Conservation (phyloP, 306 rosid species). For the Styphnolobium japonicum region DNA sequence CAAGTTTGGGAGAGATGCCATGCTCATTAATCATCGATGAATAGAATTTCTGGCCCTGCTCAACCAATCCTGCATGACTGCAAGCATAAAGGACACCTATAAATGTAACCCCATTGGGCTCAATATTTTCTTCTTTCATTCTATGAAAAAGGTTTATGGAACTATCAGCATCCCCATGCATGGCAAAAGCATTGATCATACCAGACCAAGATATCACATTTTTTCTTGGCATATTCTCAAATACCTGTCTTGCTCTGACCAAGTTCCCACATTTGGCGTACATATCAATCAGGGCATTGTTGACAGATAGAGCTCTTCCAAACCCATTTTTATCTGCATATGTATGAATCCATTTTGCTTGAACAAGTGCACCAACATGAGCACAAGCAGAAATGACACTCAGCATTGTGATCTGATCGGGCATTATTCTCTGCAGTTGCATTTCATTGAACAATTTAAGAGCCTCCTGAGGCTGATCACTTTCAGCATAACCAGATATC, state of each 20-base stretch:
- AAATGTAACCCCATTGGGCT: slow-evolving; percentile 78
- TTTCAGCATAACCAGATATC: slow-evolving; percentile 80
- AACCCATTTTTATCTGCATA: slow-evolving; percentile 57
- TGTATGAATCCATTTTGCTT: slow-evolving; percentile 60
- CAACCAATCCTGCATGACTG: slow-evolving; percentile 79
- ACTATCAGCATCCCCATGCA: slow-evolving; percentile 68
- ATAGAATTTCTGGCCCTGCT: slow-evolving; percentile 57
- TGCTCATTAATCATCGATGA: slow-evolving; percentile 62
- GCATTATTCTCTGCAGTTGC: slow-evolving; percentile 43
- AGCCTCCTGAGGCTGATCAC: slow-evolving; percentile 70
- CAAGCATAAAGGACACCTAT: slow-evolving; percentile 91
- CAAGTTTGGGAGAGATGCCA: slow-evolving; percentile 64
- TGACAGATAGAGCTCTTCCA: slow-evolving; percentile 48
- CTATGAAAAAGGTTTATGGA: slow-evolving; percentile 57
- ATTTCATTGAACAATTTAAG: slow-evolving; percentile 63
- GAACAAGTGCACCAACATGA: slow-evolving; percentile 47
- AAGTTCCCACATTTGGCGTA: slow-evolving; percentile 59
- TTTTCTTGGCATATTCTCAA: slow-evolving; percentile 59
- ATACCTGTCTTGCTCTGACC: slow-evolving; percentile 62
- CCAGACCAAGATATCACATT: slow-evolving; percentile 78
- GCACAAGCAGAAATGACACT: slow-evolving; percentile 81
- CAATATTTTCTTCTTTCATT: slow-evolving; percentile 56
- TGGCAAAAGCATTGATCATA: slow-evolving; percentile 76
- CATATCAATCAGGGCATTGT: slow-evolving; percentile 82
- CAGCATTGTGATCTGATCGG: slow-evolving; percentile 70